Evolutionary conservation across 2,329 filamentous ascomycete genomes (phyloP), one percentile per base, ranked within the genome.

Genomic region (Pseudocercospora crystallina): DNA sequence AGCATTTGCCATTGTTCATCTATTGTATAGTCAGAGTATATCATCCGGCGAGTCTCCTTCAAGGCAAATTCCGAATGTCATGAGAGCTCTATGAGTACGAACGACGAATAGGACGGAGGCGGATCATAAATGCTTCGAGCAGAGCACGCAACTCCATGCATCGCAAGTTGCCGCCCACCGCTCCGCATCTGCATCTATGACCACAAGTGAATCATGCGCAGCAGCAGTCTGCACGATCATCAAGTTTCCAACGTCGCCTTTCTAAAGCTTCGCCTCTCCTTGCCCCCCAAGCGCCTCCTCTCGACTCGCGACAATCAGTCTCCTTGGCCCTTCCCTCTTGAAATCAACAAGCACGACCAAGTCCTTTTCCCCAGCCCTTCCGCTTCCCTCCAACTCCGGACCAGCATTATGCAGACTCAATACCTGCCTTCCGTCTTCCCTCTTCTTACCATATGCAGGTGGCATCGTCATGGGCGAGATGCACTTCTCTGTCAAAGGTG

Each of bases 281-380:
- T 15, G 4, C 33, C 41, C 40, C 15, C 56, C 60, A 42, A 66
- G 44, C 17, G 63, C 65, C 17, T 75, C 79, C 31, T 71, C 67
- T 47, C 65, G 63, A 60, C 61, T 61, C 55, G 71, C 63, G 8
- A 85, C 76, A 51, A 79, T 76, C 33, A 85, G 71, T 55, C 81
- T 72, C 55, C 79, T 71, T 15, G 80, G 79, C 13, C 79, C 79
- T 51, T 81, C 80, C 48, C 79, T 78, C 57, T 68, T 74, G 50
- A 84, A 84, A 42, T 74, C 75, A 7, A 81, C 77, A 14, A 82
- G 69, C 20, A 84, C 76, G 42, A 83, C 79, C 60, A 78, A 75
- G 44, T 83, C 80, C 20, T 58, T 67, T 17, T 81, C 71, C 0
- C 81, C 82, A 53, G 61, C 73, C 58, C 78, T 72, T 3, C 69